phyloP scores from a whole-genome alignment of 352 stramenopile genomes.

The Globisporangium parvum region DNA sequence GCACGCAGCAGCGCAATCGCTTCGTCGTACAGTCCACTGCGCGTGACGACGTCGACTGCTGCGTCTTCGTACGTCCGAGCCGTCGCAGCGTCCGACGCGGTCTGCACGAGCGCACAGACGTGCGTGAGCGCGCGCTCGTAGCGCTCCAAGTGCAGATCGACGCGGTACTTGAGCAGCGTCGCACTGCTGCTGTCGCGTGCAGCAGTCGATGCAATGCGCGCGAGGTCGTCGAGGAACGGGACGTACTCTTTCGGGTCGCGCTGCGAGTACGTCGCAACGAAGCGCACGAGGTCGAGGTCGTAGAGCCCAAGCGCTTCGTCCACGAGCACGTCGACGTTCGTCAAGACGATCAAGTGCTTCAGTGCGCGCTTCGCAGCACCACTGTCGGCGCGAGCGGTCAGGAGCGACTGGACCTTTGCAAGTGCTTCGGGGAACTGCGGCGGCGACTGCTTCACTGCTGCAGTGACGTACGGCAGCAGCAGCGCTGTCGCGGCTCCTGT shows the following conservation, averaged over 20 bases:
- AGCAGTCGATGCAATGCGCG: conserved; percentile 18
- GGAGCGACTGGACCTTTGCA: conserved; percentile 27
- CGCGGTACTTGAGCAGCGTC: conserved; percentile 40
- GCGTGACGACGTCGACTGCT: conserved; percentile 35
- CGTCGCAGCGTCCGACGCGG: conserved; percentile 2
- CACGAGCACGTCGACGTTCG: conserved; percentile 59
- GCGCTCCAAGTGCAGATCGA: conserved; percentile 47
- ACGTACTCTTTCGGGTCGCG: conserved; percentile 70
- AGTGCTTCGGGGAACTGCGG: conserved; percentile 43
- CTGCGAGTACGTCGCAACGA: conserved; percentile 55
- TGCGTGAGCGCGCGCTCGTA: conserved; percentile 42
- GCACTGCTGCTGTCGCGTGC: conserved; percentile 4
- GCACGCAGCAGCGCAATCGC: conserved; percentile 36
- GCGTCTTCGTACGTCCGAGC: conserved; percentile 22
- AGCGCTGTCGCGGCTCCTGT: conserved; percentile 21
- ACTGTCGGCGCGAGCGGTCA: conserved; percentile 7
- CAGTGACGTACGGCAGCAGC: conserved; percentile 59
- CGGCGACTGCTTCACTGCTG: conserved; percentile 57
- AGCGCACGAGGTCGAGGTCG: conserved; percentile 54
- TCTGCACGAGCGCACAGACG: conserved; percentile 25
- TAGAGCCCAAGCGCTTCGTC: conserved; percentile 63
- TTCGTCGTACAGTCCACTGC: conserved; percentile 42
- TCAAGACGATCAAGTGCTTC: conserved; percentile 71
- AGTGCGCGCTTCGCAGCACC: conserved; percentile 32
- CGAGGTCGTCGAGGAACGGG: conserved; percentile 51